These are phyloP conservation scores for Pseudonitzschia multiseries DNA, from an alignment of 108 stramenopile genomes.

Conservation along the genomic window DNA sequence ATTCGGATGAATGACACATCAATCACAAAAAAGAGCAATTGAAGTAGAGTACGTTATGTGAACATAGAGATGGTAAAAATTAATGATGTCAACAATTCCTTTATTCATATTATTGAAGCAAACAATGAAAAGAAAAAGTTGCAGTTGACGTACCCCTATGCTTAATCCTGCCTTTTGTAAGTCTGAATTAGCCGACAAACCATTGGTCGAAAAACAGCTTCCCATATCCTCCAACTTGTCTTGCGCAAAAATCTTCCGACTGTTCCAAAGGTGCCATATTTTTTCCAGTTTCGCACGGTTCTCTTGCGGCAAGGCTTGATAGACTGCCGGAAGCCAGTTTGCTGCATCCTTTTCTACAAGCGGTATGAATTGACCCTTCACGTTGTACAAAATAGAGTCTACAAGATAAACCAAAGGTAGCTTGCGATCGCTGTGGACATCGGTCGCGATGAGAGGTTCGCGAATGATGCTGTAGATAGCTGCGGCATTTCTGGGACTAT, in stretches of 20 bases:
- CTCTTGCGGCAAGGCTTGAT: conserved; percentile 49
- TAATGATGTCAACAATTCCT: conserved; percentile 17
- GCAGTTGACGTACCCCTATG: conserved; percentile 39
- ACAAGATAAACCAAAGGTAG: conserved; percentile 78
- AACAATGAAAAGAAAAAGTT: conserved; percentile 20
- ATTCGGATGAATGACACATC: neutral
- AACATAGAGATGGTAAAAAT: neutral
- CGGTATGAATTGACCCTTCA: conserved; percentile 62
- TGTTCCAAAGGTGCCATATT: conserved; percentile 77
- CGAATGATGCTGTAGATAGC: conserved; percentile 71
- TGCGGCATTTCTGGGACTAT: conserved; percentile 44
- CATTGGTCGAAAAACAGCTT: conserved; percentile 49
- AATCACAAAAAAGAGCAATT: neutral
- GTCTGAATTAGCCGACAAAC: neutral
- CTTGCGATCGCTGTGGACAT: conserved; percentile 51
- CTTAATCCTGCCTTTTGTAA: conserved; percentile 43
- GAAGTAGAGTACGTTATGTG: neutral
- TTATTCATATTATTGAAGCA: conserved; percentile 12
- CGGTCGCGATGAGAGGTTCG: conserved; percentile 40
- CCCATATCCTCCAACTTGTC: conserved; percentile 74
- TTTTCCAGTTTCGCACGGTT: conserved; percentile 58
- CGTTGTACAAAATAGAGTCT: conserved; percentile 84
- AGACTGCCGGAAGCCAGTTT: conserved; percentile 69
- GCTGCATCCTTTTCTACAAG: conserved; percentile 70
- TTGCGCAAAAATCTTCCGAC: conserved; percentile 8